Conservation (phyloP, 2,329 filamentous ascomycete genomes). For the Aspergillus quadricinctus region DNA sequence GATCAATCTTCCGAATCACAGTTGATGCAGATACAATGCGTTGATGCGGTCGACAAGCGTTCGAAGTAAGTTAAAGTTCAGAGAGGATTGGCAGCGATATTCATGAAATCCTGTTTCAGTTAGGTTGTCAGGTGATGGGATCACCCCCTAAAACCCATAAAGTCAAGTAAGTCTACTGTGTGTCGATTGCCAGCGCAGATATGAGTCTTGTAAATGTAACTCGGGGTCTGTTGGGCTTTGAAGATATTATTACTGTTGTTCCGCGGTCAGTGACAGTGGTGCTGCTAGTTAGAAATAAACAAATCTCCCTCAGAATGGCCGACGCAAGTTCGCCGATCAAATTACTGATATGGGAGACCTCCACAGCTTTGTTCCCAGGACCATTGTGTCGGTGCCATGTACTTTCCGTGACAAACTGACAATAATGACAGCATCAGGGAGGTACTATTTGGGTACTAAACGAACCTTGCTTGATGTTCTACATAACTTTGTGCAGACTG, state of each 20-base stretch:
- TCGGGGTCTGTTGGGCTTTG: not conserved
- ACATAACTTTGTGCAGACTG: not conserved
- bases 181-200: not conserved
- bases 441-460: not conserved
- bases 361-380: not conserved
- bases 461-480: not conserved
- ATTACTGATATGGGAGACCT: not conserved
- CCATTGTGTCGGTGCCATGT: not conserved
- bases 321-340: not conserved
- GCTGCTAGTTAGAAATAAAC: not conserved
- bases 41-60: not conserved
- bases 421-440: not conserved
- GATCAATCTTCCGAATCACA: not conserved
- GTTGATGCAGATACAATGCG: not conserved
- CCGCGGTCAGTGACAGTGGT: not conserved
- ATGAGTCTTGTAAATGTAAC: not conserved
- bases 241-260: not conserved
- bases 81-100: no score
- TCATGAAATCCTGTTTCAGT: no score
- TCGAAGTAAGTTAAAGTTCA: not conserved
- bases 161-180: not conserved
- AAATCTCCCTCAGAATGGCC: not conserved
- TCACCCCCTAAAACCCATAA: no score
- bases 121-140: not conserved
- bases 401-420: not conserved